Percentiles rank a stretch among this genome's conserved stretches.
Conservation (phyloP, 2,329 filamentous ascomycete species). For the Parafenestella ontariensis region DNA sequence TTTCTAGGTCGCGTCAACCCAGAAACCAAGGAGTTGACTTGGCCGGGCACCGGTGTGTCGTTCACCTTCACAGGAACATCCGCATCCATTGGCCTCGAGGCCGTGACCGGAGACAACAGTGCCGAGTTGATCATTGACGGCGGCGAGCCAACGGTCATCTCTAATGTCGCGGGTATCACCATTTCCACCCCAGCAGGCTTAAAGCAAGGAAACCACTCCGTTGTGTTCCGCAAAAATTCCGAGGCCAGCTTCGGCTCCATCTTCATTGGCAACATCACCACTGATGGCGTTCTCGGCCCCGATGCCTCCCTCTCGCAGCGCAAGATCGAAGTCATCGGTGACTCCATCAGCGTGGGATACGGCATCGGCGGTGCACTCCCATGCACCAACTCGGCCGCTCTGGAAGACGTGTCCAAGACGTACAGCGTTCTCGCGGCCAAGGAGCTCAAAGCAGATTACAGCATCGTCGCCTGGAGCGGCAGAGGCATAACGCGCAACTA, state of each 20-base stretch:
- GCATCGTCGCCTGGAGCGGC: constrained; percentile 55
- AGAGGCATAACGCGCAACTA: constrained; percentile 55
- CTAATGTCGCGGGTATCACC: constrained; percentile 38
- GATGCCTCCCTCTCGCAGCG: constrained; percentile 30
- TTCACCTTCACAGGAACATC: constrained; percentile 53
- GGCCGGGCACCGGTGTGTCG: constrained; percentile 53
- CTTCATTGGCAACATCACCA: constrained; percentile 35
- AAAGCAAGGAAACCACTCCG: constrained; percentile 43
- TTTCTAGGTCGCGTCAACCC: constrained; percentile 53
- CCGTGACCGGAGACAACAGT: constrained; percentile 44
- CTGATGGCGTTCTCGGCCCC: constrained; percentile 35
- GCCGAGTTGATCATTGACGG: constrained; percentile 47
- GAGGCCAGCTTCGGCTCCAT: constrained; percentile 47
- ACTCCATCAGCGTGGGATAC: constrained; percentile 56
- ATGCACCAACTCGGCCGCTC: constrained; percentile 50
- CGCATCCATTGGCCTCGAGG: constrained; percentile 45
- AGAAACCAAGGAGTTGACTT: constrained; percentile 53
- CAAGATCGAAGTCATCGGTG: constrained; percentile 55
- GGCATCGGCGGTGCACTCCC: constrained; percentile 52
- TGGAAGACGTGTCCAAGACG: constrained; percentile 52
- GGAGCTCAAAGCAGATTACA: constrained; percentile 53
- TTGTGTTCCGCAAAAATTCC: constrained; percentile 51
- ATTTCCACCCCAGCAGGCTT: constrained; percentile 41
- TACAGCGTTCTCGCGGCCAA: constrained; percentile 55
- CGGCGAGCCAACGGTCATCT: constrained; percentile 28